Evolutionary conservation across 257 asterid genomes (phyloP).

Genomic region (Dorcoceras hygrometricum): DNA sequence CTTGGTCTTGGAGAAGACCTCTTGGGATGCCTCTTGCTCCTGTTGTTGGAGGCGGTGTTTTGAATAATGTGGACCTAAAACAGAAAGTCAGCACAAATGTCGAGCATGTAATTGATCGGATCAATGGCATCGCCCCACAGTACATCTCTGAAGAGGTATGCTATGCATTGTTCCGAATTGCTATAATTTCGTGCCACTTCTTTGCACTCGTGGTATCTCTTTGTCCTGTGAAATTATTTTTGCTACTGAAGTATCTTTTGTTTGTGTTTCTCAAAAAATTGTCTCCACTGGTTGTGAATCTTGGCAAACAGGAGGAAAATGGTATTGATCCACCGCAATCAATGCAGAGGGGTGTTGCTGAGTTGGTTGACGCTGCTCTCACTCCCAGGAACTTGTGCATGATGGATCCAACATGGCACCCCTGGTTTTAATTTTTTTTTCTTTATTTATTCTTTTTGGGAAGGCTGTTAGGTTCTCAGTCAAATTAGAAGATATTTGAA

Average conservation of each 20-base stretch:
- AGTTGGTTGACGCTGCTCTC: conserved; percentile 90
- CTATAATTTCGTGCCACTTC: background rate
- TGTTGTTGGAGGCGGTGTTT: conserved; percentile 60
- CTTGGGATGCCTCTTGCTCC: conserved; percentile 76
- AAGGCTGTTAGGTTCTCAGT: background rate
- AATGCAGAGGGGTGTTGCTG: conserved; percentile 94
- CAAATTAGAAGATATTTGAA: background rate
- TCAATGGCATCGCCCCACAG: conserved; percentile 84
- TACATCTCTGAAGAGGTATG: conserved; percentile 90
- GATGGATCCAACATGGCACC: conserved; percentile 99
- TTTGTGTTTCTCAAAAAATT: background rate
- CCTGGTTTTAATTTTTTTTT: conserved; percentile 63
- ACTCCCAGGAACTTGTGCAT: conserved; percentile 92
- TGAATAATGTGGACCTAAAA: conserved; percentile 82
- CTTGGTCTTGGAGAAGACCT: conserved; percentile 99
- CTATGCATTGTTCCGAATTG: background rate
- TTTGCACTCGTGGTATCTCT: background rate
- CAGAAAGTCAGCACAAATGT: conserved; percentile 76
- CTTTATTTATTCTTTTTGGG: too few relatives aligned
- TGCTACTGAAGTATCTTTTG: background rate
- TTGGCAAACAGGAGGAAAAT: conserved; percentile 63
- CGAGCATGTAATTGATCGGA: conserved; percentile 77
- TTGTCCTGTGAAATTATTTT: background rate
- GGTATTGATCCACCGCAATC: conserved; percentile 91
- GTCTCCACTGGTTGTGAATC: conserved; percentile 3